Base-by-base conservation (phyloP, 2,329 filamentous ascomycete genomes). In the Penicillium decumbens region DNA sequence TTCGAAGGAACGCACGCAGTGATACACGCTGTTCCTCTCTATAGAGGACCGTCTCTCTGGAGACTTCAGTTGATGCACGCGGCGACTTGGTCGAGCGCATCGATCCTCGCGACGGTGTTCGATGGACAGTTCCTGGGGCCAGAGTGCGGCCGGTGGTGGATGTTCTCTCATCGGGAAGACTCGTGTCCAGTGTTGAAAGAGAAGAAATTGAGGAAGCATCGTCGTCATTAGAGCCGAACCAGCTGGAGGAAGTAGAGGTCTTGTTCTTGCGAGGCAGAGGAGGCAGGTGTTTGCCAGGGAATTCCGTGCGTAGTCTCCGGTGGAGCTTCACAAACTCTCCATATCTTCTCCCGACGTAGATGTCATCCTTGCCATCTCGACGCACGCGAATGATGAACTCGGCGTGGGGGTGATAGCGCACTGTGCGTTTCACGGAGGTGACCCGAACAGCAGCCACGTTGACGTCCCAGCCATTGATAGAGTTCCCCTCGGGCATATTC, bases 381-480 rank as follows among this genome's bases (percentile, higher is more conserved):
- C 92, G 92, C 27, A 96, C 87, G 9, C 92, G 83, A 51, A 98
- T 77, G 41, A 98, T 72, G 62, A 96, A 98, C 75, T 97, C 89
- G 45, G 93, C 89, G 76, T 97, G 92, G 61, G 90, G 88, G 68
- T 96, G 93, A 63, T 93, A 84, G 50, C 92, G 80, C 25, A 97
- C 83, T 51, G 89, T 95, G 64, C 90, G 83, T 77, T 92, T 95
- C 45, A 90, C 78, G 6, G 83, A 85, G 2, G 82, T 87, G 24
- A 89, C 84, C 54, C 91, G 82, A 43, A 97, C 93, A 35, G 86
- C 90, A 9, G 92, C 89, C 43, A 98, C 86, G 67, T 98, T 98
- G 58, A 96, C 84, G 68, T 97, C 93, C 93, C 93, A 97, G 27
- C 90, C 89, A 67, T 98, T 92, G 63, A 96, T 88, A 55, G 85